A percentile compares a stretch with the other conserved stretches of the same genome.
Evolutionary conservation across 1,284 basidiomycete genomes (phyloP).

Genomic region (Afroboletus lepidellus): DNA sequence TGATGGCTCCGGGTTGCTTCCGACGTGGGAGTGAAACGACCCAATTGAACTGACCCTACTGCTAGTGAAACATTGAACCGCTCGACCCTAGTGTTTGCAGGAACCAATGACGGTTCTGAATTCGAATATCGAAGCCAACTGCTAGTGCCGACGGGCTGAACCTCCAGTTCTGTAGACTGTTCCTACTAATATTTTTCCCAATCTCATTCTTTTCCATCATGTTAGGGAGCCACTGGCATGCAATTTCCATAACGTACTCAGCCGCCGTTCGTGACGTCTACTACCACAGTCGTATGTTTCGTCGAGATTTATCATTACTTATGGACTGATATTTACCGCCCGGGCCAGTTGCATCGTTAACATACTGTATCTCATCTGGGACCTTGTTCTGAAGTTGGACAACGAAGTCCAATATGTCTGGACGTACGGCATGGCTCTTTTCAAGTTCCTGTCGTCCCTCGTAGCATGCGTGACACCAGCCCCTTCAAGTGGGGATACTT

Average conservation of each 20-base stretch:
- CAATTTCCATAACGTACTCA: background rate
- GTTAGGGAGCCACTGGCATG: no score
- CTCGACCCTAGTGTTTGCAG: no score
- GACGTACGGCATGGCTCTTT: constrained; percentile 12
- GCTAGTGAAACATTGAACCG: background rate
- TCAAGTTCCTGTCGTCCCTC: background rate
- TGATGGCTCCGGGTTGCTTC: background rate
- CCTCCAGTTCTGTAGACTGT: no score
- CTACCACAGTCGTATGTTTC: constrained; percentile 16
- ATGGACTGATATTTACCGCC: no score
- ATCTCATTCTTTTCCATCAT: no score
- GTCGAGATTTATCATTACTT: no score
- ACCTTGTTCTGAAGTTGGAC: constrained; percentile 13
- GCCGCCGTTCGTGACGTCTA: constrained; percentile 7
- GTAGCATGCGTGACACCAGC: constrained; percentile 20
- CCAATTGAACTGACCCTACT: background rate
- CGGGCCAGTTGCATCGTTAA: constrained; percentile 10
- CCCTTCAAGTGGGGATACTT: constrained; percentile 26
- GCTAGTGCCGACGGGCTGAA: no score
- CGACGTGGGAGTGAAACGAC: background rate
- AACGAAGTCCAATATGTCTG: constrained; percentile 24
- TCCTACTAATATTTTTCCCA: background rate
- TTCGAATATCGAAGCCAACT: no score
- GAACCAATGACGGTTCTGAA: background rate
- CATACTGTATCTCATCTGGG: constrained; percentile 14